Evolutionary conservation across 805 yeast species (phyloP).

Genomic region (Sugiyamaella valdiviana): DNA sequence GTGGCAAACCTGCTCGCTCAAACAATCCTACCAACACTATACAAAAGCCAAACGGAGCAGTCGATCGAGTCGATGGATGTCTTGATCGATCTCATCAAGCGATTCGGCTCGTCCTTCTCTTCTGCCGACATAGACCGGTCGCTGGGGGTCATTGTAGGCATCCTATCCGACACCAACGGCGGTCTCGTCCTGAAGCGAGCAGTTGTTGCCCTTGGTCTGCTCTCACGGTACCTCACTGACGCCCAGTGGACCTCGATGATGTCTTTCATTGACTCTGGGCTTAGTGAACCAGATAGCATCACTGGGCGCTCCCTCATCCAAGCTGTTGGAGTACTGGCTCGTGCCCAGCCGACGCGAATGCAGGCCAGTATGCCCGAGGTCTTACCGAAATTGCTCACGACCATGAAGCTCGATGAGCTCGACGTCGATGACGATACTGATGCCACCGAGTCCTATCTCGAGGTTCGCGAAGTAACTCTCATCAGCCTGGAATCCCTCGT

Average conservation of each 20-base stretch:
- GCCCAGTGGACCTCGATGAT: slow-evolving; percentile 25
- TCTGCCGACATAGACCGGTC: slow-evolving; percentile 32
- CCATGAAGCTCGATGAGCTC: slow-evolving; percentile 24
- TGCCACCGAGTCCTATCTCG: slow-evolving; percentile 37
- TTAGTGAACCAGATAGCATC: slow-evolving; percentile 12
- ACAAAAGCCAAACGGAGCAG: slow-evolving; percentile 15
- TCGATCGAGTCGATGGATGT: slow-evolving; percentile 57
- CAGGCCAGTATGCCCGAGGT: slow-evolving; percentile 4
- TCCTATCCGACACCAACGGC: slow-evolving; percentile 36
- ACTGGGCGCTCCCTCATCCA: slow-evolving; percentile 7
- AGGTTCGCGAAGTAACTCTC: slow-evolving; percentile 47
- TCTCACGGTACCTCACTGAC: slow-evolving; percentile 30
- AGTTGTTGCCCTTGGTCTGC: slow-evolving; percentile 42
- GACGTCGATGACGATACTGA: slow-evolving; percentile 39
- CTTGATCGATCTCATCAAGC: slow-evolving; percentile 48
- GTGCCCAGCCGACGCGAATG: slow-evolving; percentile 20
- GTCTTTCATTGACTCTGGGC: slow-evolving; percentile 12
- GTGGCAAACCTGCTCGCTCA: slow-evolving; percentile 24
- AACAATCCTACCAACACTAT: slow-evolving; percentile 24
- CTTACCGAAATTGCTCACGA: slow-evolving; percentile 16
- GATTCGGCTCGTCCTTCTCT: slow-evolving; percentile 41
- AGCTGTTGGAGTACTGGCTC: slow-evolving; percentile 26
- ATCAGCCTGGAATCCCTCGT: slow-evolving; percentile 37
- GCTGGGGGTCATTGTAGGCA: slow-evolving; percentile 31
- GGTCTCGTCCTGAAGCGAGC: slow-evolving; percentile 45